These are phyloP conservation scores for Populus hybrid DNA, from an alignment of 441 rosid species.

Conservation along the genomic window DNA sequence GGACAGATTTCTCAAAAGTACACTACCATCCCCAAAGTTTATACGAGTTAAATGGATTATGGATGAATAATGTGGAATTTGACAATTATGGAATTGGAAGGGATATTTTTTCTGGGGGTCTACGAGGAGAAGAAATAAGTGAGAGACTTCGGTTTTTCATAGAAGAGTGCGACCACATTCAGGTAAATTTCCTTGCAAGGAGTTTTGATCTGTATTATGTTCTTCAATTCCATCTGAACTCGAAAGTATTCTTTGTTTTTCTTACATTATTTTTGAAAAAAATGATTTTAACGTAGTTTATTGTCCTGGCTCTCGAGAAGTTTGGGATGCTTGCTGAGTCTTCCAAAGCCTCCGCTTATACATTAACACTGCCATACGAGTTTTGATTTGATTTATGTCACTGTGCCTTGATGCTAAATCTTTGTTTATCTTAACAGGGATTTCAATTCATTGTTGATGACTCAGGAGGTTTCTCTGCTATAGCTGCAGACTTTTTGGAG, in stretches of 20 bases:
- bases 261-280: not conserved
- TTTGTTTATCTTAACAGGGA: constrained; percentile 50
- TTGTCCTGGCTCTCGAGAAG: not conserved
- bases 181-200: constrained; percentile 40
- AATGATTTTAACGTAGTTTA: not conserved
- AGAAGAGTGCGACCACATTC: constrained; percentile 91
- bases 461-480: constrained; percentile 78
- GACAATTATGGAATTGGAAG: constrained; percentile 78
- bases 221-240: not conserved
- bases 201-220: not conserved
- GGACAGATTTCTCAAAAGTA: constrained; percentile 94
- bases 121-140: constrained; percentile 67
- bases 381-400: not conserved
- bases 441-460: constrained; percentile 87
- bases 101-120: constrained; percentile 58
- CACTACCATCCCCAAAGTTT: constrained; percentile 83
- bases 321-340: not conserved
- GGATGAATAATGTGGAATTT: constrained; percentile 55
- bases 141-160: constrained; percentile 80
- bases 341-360: not conserved
- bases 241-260: not conserved
- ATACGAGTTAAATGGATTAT: constrained; percentile 66
- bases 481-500: constrained; percentile 80
- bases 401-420: constrained; percentile 12
- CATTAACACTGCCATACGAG: not conserved